A percentile compares a stretch with the other conserved stretches of the same genome.
Evolutionary conservation across 176 grass and related monocot genomes (phyloP).

Genomic region (Eleusine coracana): DNA sequence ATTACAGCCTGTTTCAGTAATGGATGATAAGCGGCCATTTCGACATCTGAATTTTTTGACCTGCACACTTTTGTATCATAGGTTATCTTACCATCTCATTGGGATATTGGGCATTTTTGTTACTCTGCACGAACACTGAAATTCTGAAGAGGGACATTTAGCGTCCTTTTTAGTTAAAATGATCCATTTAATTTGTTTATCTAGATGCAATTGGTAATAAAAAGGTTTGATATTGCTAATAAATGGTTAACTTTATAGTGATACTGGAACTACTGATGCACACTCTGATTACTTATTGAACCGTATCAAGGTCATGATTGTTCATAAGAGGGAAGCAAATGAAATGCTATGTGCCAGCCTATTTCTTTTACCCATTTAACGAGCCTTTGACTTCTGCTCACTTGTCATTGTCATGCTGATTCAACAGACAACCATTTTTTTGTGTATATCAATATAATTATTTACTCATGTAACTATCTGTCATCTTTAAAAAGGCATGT

Average conservation of each 20-base stretch:
- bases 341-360: not conserved
- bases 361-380: not conserved
- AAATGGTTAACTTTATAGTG: not conserved
- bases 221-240: not conserved
- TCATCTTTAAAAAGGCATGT: not conserved
- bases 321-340: not conserved
- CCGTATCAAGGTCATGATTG: not conserved
- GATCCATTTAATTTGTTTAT: not conserved
- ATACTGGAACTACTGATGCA: not conserved
- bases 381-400: constrained; percentile 11
- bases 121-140: not conserved
- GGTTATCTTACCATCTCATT: not conserved
- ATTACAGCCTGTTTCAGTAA: not conserved
- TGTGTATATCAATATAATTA: not conserved
- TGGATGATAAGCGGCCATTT: not conserved
- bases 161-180: not conserved
- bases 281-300: not conserved
- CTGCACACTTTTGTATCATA: not conserved
- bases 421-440: constrained; percentile 14
- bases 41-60: not conserved
- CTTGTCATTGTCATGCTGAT: constrained; percentile 13
- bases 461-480: not conserved
- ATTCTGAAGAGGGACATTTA: not conserved
- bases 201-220: not conserved
- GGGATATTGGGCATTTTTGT: not conserved